Percentiles rank a stretch among this genome's conserved stretches.
Evolutionary conservation across 805 yeast genomes (phyloP).

Genomic region (Brettanomyces nanus): DNA sequence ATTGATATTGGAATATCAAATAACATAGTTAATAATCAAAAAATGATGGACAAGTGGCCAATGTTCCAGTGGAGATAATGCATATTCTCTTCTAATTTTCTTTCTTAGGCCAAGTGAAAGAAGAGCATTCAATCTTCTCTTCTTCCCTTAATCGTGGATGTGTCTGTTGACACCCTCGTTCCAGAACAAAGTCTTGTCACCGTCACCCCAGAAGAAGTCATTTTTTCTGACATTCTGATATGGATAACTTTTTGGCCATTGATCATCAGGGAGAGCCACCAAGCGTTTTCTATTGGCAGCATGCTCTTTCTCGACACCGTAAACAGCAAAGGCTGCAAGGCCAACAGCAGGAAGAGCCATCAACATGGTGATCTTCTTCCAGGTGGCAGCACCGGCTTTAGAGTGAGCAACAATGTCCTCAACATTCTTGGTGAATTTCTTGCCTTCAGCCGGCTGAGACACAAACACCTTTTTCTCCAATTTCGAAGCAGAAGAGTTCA

Average conservation of each 20-base stretch:
- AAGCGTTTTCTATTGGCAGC: conserved; percentile 82
- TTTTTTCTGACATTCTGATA: conserved; percentile 85
- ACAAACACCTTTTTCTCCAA: conserved; percentile 12
- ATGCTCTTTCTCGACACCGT: conserved; percentile 77
- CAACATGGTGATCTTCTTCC: conserved; percentile 78
- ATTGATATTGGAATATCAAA: too few relatives aligned
- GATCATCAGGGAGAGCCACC: conserved; percentile 70
- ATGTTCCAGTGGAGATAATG: too few relatives aligned
- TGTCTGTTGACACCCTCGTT: conserved; percentile 87
- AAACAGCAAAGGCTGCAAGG: conserved; percentile 72
- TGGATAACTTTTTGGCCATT: conserved; percentile 85
- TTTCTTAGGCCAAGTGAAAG: too few relatives aligned
- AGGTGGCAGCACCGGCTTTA: conserved; percentile 58
- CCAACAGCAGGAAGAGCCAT: conserved; percentile 80
- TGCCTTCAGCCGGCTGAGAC: conserved; percentile 58
- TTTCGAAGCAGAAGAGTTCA: conserved; percentile 14
- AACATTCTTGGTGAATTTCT: conserved; percentile 52
- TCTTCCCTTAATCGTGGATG: conserved; percentile 32
- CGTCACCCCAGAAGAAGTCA: conserved; percentile 98
- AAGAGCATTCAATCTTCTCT: too few relatives aligned
- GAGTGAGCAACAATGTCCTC: conserved; percentile 77
- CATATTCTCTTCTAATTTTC: too few relatives aligned
- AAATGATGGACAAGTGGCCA: too few relatives aligned
- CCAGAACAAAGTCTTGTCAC: conserved; percentile 97
- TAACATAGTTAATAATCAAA: too few relatives aligned